These are phyloP conservation scores for Boletus pseudo-olivaceus DNA, from an alignment of 768 basidiomycete genomes.

Conservation along the genomic window DNA sequence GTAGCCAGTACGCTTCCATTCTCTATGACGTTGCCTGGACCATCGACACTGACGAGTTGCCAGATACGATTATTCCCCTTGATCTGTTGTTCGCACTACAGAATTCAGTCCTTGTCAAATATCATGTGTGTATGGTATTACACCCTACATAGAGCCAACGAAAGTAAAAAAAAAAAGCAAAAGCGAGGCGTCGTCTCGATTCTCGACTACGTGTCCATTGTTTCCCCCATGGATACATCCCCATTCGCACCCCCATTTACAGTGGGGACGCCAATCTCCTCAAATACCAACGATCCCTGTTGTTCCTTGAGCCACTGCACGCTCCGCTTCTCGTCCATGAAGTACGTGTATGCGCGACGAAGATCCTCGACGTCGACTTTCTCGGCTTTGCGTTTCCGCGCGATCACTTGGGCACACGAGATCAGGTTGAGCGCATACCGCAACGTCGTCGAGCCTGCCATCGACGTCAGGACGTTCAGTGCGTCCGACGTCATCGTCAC, in stretches of 20 bases:
- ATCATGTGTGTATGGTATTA: neutral
- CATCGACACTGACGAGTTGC: neutral
- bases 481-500: slow-evolving; percentile 77
- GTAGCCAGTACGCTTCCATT: too few relatives aligned
- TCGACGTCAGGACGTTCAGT: slow-evolving; percentile 74
- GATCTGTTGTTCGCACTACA: neutral
- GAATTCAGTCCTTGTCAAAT: neutral
- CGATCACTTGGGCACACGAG: slow-evolving; percentile 84
- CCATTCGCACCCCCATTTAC: slow-evolving; percentile 29
- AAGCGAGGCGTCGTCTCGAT: neutral
- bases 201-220: slow-evolving; percentile 35
- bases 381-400: slow-evolving; percentile 76
- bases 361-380: slow-evolving; percentile 85
- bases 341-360: slow-evolving; percentile 78
- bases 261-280: slow-evolving; percentile 50
- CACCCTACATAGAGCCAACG: neutral
- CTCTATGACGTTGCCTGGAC: neutral
- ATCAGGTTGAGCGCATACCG: slow-evolving; percentile 95
- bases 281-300: slow-evolving; percentile 69
- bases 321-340: slow-evolving; percentile 91
- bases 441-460: slow-evolving; percentile 86
- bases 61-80: neutral
- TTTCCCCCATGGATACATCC: slow-evolving; percentile 31
- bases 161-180: neutral
- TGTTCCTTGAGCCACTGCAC: slow-evolving; percentile 90